phyloP scores from a whole-genome alignment of 306 rosid species.

The Cucurbita pepo region DNA sequence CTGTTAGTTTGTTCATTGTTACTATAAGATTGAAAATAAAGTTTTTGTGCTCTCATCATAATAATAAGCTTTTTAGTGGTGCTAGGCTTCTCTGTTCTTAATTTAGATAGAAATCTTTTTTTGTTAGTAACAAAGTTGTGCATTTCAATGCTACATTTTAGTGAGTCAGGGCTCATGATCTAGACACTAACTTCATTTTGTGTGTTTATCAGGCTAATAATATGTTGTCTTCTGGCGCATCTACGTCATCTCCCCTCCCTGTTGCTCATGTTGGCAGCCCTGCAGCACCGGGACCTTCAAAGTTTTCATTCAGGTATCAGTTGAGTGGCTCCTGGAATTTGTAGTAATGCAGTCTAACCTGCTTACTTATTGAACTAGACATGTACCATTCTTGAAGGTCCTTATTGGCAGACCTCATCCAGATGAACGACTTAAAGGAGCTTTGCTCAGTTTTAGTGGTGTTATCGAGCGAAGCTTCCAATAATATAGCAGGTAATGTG shows the following conservation, averaged over 20 bases:
- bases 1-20: not conserved
- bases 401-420: conserved; percentile 86
- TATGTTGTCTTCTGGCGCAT: conserved; percentile 26
- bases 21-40: not conserved
- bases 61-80: not conserved
- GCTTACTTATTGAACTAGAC: not conserved
- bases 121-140: not conserved
- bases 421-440: conserved; percentile 74
- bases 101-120: not conserved
- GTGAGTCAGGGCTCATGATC: not conserved
- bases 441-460: conserved; percentile 82
- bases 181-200: not conserved
- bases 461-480: conserved; percentile 65
- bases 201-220: conserved; percentile 45
- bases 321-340: conserved; percentile 4
- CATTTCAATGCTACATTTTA: not conserved
- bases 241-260: conserved; percentile 34
- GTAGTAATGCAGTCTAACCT: not conserved
- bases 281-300: conserved; percentile 58
- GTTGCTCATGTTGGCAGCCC: conserved; percentile 38
- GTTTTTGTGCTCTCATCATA: not conserved
- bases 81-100: not conserved
- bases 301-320: conserved; percentile 60
- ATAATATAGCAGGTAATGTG: conserved; percentile 46
- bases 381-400: conserved; percentile 42